Percentiles rank a stretch among this genome's conserved stretches.
These are phyloP conservation scores for Cryptosporidium ubiquitum DNA, from an alignment of 169 alveolate genomes.

Conservation along the genomic window DNA sequence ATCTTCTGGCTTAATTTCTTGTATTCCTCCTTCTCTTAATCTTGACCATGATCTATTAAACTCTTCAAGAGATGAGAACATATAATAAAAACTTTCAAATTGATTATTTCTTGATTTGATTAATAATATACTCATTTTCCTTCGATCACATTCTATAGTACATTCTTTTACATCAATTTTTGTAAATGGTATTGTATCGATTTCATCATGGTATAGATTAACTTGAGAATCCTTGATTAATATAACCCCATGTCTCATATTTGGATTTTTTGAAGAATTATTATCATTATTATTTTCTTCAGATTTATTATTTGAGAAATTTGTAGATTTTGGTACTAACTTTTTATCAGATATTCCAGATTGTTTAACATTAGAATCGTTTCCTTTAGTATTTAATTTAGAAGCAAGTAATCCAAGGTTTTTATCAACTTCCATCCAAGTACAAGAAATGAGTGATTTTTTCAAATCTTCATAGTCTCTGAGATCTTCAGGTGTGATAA, in stretches of 20 bases:
- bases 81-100: constrained; percentile 59
- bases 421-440: constrained; percentile 36
- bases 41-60: constrained; percentile 65
- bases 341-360: background rate
- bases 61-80: constrained; percentile 68
- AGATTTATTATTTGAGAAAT: constrained; percentile 13
- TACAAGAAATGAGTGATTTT: background rate
- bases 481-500: constrained; percentile 1
- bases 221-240: constrained; percentile 41
- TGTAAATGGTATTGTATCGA: constrained; percentile 48
- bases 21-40: constrained; percentile 67
- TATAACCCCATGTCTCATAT: constrained; percentile 17
- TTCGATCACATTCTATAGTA: constrained; percentile 51
- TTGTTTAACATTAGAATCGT: background rate
- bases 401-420: too few species aligned
- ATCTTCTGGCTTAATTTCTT: constrained; percentile 21
- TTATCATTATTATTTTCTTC: background rate
- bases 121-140: constrained; percentile 68
- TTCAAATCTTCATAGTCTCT: constrained; percentile 24
- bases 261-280: background rate
- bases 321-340: constrained; percentile 30
- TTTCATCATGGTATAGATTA: constrained; percentile 34
- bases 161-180: background rate
- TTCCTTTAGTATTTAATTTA: background rate
- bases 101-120: constrained; percentile 7